Evolutionary conservation across 2,329 filamentous ascomycete genomes (phyloP), one percentile per base, ranked within the genome.

Genomic region (Epichloe elymi): DNA sequence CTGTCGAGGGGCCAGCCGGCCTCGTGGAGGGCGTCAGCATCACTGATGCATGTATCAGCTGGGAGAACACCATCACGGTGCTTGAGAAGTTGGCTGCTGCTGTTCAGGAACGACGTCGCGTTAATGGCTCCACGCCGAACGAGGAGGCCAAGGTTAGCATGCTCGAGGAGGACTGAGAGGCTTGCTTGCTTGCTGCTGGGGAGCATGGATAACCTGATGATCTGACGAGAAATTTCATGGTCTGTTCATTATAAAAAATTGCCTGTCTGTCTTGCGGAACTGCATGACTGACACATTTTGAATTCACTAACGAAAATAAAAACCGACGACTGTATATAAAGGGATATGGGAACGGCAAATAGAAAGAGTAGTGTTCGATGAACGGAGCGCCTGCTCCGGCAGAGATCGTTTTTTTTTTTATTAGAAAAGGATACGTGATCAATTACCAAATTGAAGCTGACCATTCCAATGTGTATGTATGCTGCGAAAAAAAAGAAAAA

Each of bases 41-140:
- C 70, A 96, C 90, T 1, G 90, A 96, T 67, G 91, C 90, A 51
- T 98, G 91, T 73, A 95, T 98, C 65, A 75, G 86, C 74, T 96
- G 91, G 91, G 87, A 95, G 14, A 77, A 74, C 49, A 96, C 90
- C 1, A 80, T 93, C 41, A 72, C 78, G 1, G 86, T 93, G 1
- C 76, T 97, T 23, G 86, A 95, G 68, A 79, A 91, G 59, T 78
- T 97, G 33, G 90, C 93, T 5, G 80, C 82, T n/a, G 86, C 88
- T 37, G 85, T 97, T 49, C 80, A 86, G 48, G 78, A 80, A 56
- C 80, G 91, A 60, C 80, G 93, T 60, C 73, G 80, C 60, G 52
- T 70, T 41, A 74, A 71, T 59, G 66, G 65, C 38, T 68, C 66
- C 50, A 60, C 63, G 7, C 56, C 61, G 46, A 61, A 61, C 41